Conservation (phyloP, 2,329 filamentous ascomycete genomes). For the Diaporthe australafricana region DNA sequence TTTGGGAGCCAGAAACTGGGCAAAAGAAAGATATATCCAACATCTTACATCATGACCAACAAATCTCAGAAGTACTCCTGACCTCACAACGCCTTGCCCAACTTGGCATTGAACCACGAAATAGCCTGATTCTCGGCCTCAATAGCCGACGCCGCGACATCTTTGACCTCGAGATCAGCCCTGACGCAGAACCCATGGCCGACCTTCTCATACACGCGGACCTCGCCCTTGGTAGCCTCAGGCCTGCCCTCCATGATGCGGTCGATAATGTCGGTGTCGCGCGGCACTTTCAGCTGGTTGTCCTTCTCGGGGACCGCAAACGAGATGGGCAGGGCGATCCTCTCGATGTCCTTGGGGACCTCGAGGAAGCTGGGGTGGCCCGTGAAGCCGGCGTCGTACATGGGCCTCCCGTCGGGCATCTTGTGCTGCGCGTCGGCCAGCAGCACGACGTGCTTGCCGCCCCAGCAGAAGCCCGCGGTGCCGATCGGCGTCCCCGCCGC, state of each 20-base stretch:
- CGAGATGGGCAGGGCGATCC: slow-evolving; percentile 56
- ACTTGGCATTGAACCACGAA: slow-evolving; percentile 45
- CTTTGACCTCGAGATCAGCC: slow-evolving; percentile 44
- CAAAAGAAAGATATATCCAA: not conserved
- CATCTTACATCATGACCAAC: not conserved
- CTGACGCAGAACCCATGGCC: slow-evolving; percentile 56
- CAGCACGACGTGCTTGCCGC: slow-evolving; percentile 65
- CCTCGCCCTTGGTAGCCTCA: slow-evolving; percentile 49
- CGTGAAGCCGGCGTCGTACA: slow-evolving; percentile 64
- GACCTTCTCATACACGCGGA: slow-evolving; percentile 51
- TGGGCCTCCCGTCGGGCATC: slow-evolving; percentile 46
- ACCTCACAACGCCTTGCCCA: not conserved
- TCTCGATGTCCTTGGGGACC: slow-evolving; percentile 60
- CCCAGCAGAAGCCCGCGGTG: slow-evolving; percentile 73
- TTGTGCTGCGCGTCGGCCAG: slow-evolving; percentile 52
- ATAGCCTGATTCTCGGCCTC: slow-evolving; percentile 50
- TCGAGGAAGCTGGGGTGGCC: slow-evolving; percentile 63
- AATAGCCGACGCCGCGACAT: slow-evolving; percentile 43
- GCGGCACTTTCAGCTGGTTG: slow-evolving; percentile 47
- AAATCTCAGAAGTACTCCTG: not conserved
- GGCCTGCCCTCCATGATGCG: slow-evolving; percentile 50
- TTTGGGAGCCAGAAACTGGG: no score
- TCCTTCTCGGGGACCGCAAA: slow-evolving; percentile 61
- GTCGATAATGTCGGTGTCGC: slow-evolving; percentile 49
- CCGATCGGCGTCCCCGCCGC: slow-evolving; percentile 53